Evolutionary conservation across 306 rosid species (phyloP), one percentile per base, ranked within the genome.

Genomic region (Medicago arabica): DNA sequence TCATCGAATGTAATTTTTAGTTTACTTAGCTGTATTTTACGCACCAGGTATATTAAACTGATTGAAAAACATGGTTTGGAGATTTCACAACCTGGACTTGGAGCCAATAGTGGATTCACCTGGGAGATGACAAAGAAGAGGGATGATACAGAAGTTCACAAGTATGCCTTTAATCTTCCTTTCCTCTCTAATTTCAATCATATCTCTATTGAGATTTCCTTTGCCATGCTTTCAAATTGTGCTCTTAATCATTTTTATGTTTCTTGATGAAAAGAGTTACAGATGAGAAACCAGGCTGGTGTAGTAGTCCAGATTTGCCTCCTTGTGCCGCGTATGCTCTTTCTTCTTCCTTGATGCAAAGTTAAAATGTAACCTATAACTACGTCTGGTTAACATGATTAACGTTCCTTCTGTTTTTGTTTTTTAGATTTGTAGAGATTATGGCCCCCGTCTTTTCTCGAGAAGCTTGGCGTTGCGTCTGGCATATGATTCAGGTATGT

Each of bases 51-150:
- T 81, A 89, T 95, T 21, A 53, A 83, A 16, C 64, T 95, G 84
- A 89, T 90, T 36, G 89, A 87, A 84, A 90, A 87, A 77, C 85
- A 95, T 81, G 95, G 96, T 47, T 80, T 95, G 79, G 96, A 95
- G 78, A 92, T 95, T 76, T 95, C 98, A 60, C 98, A 94, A 80
- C 98, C 98, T 64, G 97, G 96, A 69, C 96, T 95, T 77, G 92
- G 92, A 83, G 97, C 97, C 61, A 90, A 92, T 77, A 87, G 85
- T 39, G 97, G 97, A 66, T 80, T 90, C 83, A 95, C 98, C 3
- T 95, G 98, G 98, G 85, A 95, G 83, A 95, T 95, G 98, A 95
- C 98, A 71, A 95, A 95, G 86, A 90, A 95, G 84, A 90, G 91
- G 80, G 97, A 90, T 60, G 96, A 90, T 82, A 84, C 83, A 86